Evolutionary conservation across 257 asterid species (phyloP).

Genomic region (Solanum ahanhuiri): DNA sequence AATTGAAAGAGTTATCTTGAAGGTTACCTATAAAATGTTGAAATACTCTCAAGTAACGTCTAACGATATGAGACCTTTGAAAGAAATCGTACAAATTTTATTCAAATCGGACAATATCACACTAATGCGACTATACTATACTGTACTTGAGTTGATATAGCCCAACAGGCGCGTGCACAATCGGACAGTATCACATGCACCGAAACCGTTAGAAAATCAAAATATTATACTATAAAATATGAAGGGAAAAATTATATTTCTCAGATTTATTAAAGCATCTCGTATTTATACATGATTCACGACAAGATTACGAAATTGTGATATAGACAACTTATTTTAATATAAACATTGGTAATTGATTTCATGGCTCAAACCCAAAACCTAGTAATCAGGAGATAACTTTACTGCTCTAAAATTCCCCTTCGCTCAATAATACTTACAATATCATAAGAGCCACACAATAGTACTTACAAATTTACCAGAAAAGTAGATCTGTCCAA

Average conservation of each 20-base stretch:
- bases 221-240: background rate
- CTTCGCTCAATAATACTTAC: background rate
- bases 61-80: background rate
- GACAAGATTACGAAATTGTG: fast-evolving
- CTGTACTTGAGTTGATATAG: background rate
- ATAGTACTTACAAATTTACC: background rate
- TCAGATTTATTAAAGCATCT: background rate
- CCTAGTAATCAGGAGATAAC: background rate
- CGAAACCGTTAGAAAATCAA: background rate
- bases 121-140: background rate
- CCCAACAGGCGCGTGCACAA: background rate
- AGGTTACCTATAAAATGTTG: fast-evolving
- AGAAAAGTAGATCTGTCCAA: background rate
- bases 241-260: background rate
- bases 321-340: background rate
- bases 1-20: background rate
- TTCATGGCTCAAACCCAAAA: background rate
- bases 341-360: fast-evolving
- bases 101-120: background rate
- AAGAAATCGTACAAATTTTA: background rate
- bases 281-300: background rate
- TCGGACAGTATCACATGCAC: background rate
- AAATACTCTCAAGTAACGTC: background rate
- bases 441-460: background rate
- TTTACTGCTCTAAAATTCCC: background rate